These are phyloP conservation scores for Turritis glabra DNA, from an alignment of 345 rosid genomes.

Conservation along the genomic window DNA sequence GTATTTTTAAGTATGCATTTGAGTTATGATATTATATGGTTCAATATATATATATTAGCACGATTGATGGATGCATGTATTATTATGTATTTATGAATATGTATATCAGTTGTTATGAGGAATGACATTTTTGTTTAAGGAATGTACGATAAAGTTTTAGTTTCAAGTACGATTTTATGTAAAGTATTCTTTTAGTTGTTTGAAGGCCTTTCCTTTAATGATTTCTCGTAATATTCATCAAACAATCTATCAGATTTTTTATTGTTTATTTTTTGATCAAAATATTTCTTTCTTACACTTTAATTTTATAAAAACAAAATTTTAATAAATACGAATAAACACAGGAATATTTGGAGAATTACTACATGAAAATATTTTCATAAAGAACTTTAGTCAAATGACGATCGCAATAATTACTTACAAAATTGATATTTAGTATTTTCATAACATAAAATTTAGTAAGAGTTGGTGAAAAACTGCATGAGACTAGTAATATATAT, in stretches of 20 bases:
- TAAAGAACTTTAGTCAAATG: too few species aligned
- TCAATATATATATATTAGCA: neutral
- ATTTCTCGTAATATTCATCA: neutral
- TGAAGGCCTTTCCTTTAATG: neutral
- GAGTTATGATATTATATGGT: neutral
- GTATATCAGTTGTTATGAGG: neutral
- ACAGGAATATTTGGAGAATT: too few species aligned
- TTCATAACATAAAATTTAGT: too few species aligned
- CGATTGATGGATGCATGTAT: neutral
- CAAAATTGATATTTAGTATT: too few species aligned
- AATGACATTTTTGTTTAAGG: neutral
- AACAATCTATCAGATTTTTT: neutral
- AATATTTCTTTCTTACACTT: too few species aligned
- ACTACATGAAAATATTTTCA: too few species aligned
- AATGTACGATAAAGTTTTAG: neutral
- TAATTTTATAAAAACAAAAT: too few species aligned
- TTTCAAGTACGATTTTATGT: neutral
- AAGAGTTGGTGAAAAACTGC: too few species aligned
- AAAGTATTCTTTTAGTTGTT: conserved; percentile 5
- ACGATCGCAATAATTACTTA: too few species aligned
- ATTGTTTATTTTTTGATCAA: neutral
- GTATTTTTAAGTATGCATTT: neutral
- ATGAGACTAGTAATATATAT: too few species aligned
- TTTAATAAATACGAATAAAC: too few species aligned
- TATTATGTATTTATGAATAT: neutral